Conservation (phyloP, 805 yeast species). For the Millerago galiae region DNA sequence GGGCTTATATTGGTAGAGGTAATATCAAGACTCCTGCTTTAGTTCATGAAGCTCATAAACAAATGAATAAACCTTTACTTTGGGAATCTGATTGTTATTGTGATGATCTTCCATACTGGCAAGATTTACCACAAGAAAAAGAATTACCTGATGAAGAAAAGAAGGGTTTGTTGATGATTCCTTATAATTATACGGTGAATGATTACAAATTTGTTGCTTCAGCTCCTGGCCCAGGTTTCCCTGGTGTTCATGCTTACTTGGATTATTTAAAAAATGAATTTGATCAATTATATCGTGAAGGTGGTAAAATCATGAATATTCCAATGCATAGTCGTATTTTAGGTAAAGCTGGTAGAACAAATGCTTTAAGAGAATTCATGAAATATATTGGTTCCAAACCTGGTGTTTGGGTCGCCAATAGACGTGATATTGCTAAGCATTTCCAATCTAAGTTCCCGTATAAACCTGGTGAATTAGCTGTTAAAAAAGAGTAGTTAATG, state of each 20-base stretch:
- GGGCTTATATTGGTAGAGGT: slow-evolving; percentile 33
- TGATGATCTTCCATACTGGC: slow-evolving; percentile 33
- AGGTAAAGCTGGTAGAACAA: slow-evolving; percentile 4
- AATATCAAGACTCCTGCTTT: slow-evolving; percentile 27
- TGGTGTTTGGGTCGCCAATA: slow-evolving; percentile 5
- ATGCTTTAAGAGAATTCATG: slow-evolving; percentile 4
- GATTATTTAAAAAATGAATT: slow-evolving; percentile 2
- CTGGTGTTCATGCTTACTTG: slow-evolving; percentile 4
- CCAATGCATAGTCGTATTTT: slow-evolving; percentile 5
- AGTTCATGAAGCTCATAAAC: slow-evolving; percentile 29
- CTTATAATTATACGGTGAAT: slow-evolving; percentile 1
- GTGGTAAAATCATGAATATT: slow-evolving; percentile 5
- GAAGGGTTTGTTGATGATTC: slow-evolving; percentile 1
- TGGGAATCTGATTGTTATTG: slow-evolving; percentile 31
- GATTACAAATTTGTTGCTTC: slow-evolving; percentile 4
- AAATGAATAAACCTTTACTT: slow-evolving; percentile 25
- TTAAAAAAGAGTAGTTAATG: background rate
- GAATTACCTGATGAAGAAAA: slow-evolving; percentile 1
- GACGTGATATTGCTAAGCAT: slow-evolving; percentile 5
- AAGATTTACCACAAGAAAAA: slow-evolving; percentile 6
- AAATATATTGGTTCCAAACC: slow-evolving; percentile 2
- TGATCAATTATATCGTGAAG: slow-evolving; percentile 5
- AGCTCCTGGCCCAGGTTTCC: slow-evolving; percentile 3
- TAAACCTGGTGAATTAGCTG: slow-evolving; percentile 2
- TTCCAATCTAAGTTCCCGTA: slow-evolving; percentile 1